Evolutionary conservation across 1,284 basidiomycete genomes (phyloP).

Genomic region (Sanghuangporus weigelae): DNA sequence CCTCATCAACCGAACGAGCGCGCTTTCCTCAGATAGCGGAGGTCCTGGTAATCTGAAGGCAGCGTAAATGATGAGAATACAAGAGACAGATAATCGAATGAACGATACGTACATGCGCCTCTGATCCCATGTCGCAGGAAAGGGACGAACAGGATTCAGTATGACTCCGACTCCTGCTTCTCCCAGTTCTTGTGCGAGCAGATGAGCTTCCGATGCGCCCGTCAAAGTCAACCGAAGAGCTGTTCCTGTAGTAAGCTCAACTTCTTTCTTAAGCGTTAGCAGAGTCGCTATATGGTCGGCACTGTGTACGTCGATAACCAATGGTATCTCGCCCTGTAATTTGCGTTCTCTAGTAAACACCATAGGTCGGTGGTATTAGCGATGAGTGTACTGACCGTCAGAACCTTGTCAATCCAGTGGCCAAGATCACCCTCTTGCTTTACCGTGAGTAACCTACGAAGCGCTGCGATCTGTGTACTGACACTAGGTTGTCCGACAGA

Average conservation of each 20-base stretch:
- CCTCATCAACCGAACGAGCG: slow-evolving; percentile 30
- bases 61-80: neutral
- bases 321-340: slow-evolving; percentile 42
- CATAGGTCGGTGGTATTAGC: neutral
- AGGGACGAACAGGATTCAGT: slow-evolving; percentile 52
- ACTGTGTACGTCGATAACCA: slow-evolving; percentile 64
- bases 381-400: slow-evolving; percentile 40
- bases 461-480: slow-evolving; percentile 48
- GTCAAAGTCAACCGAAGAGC: slow-evolving; percentile 60
- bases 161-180: slow-evolving; percentile 68
- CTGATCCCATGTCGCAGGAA: slow-evolving; percentile 64
- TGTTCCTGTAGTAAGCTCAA: slow-evolving; percentile 54
- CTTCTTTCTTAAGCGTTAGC: slow-evolving; percentile 65
- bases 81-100: neutral
- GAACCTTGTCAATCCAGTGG: slow-evolving; percentile 52
- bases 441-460: slow-evolving; percentile 46
- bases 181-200: slow-evolving; percentile 72
- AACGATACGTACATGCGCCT: slow-evolving; percentile 46
- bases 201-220: slow-evolving; percentile 71
- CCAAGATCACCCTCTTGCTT: slow-evolving; percentile 34
- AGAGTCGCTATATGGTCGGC: slow-evolving; percentile 76
- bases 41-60: slow-evolving; percentile 36
- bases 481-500: slow-evolving; percentile 39
- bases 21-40: slow-evolving; percentile 35
- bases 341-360: neutral